phyloP scores from a whole-genome alignment of 192 early-diverging fungal species.

The Thamnidium elegans region DNA sequence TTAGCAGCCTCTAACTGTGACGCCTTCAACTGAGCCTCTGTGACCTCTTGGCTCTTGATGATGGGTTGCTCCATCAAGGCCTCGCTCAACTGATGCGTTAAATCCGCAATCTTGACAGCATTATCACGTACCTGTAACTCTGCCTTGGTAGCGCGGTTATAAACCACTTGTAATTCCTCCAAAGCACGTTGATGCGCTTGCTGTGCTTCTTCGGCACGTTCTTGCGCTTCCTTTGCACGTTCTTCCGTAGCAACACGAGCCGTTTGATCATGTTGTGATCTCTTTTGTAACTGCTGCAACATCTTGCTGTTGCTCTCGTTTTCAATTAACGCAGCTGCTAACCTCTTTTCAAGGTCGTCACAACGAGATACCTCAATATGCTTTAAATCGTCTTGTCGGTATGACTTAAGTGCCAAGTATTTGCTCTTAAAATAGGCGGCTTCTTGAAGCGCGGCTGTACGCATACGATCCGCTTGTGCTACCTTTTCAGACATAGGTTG shows the following conservation, averaged over 20 bases:
- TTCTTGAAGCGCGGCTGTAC: conserved; percentile 57
- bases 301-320: conserved; percentile 38
- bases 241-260: conserved; percentile 48
- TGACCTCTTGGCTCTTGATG: conserved; percentile 15
- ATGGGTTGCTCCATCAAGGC: conserved; percentile 15
- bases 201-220: conserved; percentile 52
- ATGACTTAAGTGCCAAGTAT: conserved; percentile 44
- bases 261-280: conserved; percentile 44
- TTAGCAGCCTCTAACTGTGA: conserved; percentile 50
- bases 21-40: conserved; percentile 44
- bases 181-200: conserved; percentile 49
- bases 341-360: conserved; percentile 43
- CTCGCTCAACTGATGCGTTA: conserved; percentile 28
- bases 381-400: conserved; percentile 35
- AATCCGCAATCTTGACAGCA: conserved; percentile 30
- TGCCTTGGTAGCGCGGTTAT: conserved; percentile 43
- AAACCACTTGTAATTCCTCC: conserved; percentile 42
- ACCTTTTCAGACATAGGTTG: conserved; percentile 53
- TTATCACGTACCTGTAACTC: conserved; percentile 45
- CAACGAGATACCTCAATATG: conserved; percentile 43
- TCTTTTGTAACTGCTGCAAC: conserved; percentile 48
- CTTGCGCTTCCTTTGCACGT: conserved; percentile 45
- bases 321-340: conserved; percentile 43
- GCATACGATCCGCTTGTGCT: conserved; percentile 47
- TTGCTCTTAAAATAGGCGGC: conserved; percentile 58